These are phyloP conservation scores for Starmerella bombi DNA, from an alignment of 805 yeast species.

Conservation along the genomic window DNA sequence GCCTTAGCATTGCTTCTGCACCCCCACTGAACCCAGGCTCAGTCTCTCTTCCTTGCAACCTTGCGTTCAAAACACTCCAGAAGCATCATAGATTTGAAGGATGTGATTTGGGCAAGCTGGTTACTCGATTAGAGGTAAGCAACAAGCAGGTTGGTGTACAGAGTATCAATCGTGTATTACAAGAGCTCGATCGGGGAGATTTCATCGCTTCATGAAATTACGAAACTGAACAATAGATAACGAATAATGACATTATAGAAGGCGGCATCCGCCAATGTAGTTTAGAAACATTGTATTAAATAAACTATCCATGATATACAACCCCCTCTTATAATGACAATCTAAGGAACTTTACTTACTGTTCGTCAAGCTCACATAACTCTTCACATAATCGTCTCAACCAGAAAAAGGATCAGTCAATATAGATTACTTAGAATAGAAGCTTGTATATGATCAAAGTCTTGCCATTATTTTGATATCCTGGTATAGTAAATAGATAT, in stretches of 20 bases:
- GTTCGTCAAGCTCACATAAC: no score
- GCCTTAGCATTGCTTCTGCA: constrained; percentile 34
- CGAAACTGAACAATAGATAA: not conserved
- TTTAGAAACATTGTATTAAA: no score
- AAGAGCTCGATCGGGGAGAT: constrained; percentile 15
- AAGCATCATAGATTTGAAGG: constrained; percentile 36
- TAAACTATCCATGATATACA: no score
- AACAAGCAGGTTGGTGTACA: constrained; percentile 22
- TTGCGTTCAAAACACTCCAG: constrained; percentile 68
- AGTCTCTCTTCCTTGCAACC: constrained; percentile 56
- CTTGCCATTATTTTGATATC: no score
- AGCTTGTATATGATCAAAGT: no score
- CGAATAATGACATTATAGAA: not conserved
- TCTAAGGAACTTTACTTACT: no score
- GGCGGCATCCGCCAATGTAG: no score
- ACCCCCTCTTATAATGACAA: no score
- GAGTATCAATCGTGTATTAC: constrained; percentile 22
- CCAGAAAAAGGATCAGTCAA: no score
- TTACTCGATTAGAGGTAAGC: constrained; percentile 16
- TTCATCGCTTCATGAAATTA: constrained; percentile 2
- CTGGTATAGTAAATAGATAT: no score
- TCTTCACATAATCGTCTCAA: no score
- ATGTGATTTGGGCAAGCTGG: constrained; percentile 20
- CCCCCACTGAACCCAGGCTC: constrained; percentile 24
- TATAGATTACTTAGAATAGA: no score